phyloP scores from a whole-genome alignment of 768 basidiomycete species.

The Psilocybe cubensis region DNA sequence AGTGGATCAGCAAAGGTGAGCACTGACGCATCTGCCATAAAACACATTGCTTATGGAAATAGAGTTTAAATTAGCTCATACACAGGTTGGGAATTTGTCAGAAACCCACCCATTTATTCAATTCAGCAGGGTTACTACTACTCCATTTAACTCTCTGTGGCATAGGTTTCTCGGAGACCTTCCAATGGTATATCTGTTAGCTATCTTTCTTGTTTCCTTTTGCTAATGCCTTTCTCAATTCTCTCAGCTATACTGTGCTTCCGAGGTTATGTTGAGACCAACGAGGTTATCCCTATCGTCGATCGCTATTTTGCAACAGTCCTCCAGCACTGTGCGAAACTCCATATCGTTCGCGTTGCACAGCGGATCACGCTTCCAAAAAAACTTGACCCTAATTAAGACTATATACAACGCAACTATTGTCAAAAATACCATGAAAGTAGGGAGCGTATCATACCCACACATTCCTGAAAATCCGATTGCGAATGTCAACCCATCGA shows the following conservation, averaged over 20 bases:
- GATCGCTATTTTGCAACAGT: constrained; percentile 44
- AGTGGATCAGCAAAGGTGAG: constrained; percentile 35
- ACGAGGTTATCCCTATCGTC: constrained; percentile 39
- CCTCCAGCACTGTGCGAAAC: constrained; percentile 30
- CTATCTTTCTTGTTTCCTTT: too few species aligned
- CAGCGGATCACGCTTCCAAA: constrained; percentile 21
- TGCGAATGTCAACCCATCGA: not conserved
- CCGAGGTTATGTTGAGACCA: constrained; percentile 34
- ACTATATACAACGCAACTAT: constrained; percentile 32
- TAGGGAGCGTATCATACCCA: constrained; percentile 31
- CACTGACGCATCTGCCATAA: not conserved
- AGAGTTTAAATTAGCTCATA: constrained; percentile 34
- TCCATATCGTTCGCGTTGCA: constrained; percentile 26
- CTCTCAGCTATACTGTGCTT: constrained; percentile 39
- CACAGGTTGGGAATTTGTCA: constrained; percentile 23
- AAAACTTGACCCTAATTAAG: constrained; percentile 29
- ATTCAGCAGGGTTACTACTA: constrained; percentile 2
- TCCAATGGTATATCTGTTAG: constrained; percentile 29
- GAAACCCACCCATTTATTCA: constrained; percentile 25
- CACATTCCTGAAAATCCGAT: constrained; percentile 5
- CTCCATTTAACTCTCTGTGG: constrained; percentile 20
- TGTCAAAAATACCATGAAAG: constrained; percentile 25
- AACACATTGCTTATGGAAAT: not conserved
- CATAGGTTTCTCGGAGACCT: constrained; percentile 27
- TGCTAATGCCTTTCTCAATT: not conserved